Percentiles rank a stretch among this genome's conserved stretches.
Conservation (phyloP, 2,329 filamentous ascomycete genomes). For the Ceratocystis variospora region DNA sequence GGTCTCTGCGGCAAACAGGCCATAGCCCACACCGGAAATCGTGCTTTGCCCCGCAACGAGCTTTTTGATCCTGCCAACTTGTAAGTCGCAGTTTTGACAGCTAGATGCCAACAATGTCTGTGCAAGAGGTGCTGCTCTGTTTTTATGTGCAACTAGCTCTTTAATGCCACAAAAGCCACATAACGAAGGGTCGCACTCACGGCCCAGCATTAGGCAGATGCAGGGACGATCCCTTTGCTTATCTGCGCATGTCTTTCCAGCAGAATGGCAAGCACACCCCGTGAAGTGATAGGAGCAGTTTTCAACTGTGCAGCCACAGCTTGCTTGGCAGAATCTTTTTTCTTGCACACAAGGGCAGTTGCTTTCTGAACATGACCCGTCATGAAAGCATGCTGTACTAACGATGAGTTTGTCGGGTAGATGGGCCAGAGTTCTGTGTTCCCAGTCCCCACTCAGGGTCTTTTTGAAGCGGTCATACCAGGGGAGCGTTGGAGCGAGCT, state of each 20-base stretch:
- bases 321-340: conserved; percentile 56
- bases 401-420: conserved; percentile 43
- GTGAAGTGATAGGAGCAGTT: conserved; percentile 50
- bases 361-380: conserved; percentile 47
- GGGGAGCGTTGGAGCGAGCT: conserved; percentile 30
- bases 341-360: conserved; percentile 50
- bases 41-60: conserved; percentile 57
- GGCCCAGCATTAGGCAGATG: conserved; percentile 56
- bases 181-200: conserved; percentile 68
- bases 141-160: conserved; percentile 10
- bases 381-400: conserved; percentile 54
- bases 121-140: neutral
- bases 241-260: conserved; percentile 44
- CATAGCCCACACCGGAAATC: conserved; percentile 56
- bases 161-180: conserved; percentile 53
- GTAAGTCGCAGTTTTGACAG: conserved; percentile 61
- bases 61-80: conserved; percentile 51
- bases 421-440: conserved; percentile 41
- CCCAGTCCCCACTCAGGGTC: conserved; percentile 40
- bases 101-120: conserved; percentile 41
- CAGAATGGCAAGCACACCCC: conserved; percentile 48
- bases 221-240: conserved; percentile 48
- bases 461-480: conserved; percentile 47
- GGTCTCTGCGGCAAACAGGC: conserved; percentile 56
- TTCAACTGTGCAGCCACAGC: conserved; percentile 49